phyloP scores from a whole-genome alignment of 2,329 filamentous ascomycete species.

The Fusarium scirpi region DNA sequence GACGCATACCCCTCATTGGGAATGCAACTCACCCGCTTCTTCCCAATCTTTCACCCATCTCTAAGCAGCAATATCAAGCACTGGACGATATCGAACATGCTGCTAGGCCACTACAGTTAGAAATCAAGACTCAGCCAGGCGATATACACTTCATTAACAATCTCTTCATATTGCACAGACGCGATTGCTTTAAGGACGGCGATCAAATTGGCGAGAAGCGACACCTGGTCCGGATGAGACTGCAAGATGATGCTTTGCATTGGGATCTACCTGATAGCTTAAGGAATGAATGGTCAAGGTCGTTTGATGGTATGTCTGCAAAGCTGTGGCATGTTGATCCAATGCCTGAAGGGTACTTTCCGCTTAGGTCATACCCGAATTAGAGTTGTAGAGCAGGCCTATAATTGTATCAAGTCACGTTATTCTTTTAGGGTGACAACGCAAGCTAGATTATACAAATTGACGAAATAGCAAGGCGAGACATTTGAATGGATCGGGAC shows the following conservation, averaged over 20 bases:
- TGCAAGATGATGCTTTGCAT: constrained; percentile 62
- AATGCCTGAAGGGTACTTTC: constrained; percentile 69
- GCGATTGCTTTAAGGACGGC: constrained; percentile 40
- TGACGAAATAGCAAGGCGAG: too few relatives aligned
- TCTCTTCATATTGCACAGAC: constrained; percentile 68
- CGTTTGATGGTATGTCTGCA: constrained; percentile 59
- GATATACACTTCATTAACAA: constrained; percentile 76
- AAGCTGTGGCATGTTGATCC: constrained; percentile 69
- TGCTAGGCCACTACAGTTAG: constrained; percentile 64
- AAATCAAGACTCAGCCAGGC: constrained; percentile 65
- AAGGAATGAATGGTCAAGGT: constrained; percentile 62
- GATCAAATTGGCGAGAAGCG: constrained; percentile 42
- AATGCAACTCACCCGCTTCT: constrained; percentile 65
- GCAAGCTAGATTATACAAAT: too few relatives aligned
- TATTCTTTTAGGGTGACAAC: too few relatives aligned
- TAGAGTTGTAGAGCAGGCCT: constrained; percentile 44
- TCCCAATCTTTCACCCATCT: constrained; percentile 61
- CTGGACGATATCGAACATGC: constrained; percentile 66
- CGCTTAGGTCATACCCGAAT: constrained; percentile 66
- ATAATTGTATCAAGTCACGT: too few relatives aligned
- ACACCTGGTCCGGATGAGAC: constrained; percentile 70
- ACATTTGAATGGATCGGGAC: too few relatives aligned
- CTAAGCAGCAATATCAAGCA: constrained; percentile 64
- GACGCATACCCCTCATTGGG: constrained; percentile 65
- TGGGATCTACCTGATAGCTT: constrained; percentile 65